Conservation (phyloP, 768 basidiomycete species). For the Naematelia aurantialba region DNA sequence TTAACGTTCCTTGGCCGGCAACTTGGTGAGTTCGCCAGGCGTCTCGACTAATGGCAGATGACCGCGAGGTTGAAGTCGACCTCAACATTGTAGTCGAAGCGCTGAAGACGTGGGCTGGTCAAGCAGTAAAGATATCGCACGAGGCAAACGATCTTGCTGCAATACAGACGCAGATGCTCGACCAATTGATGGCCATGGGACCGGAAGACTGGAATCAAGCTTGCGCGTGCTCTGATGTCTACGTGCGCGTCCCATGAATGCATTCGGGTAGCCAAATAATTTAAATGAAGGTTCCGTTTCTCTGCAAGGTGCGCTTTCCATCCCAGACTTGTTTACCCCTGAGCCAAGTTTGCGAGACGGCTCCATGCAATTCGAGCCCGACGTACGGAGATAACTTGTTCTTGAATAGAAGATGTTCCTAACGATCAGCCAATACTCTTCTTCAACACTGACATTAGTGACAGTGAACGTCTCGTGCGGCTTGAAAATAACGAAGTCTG, state of each 20-base stretch:
- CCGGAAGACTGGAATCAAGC: constrained; percentile 14
- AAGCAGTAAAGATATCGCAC: constrained; percentile 8
- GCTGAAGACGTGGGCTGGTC: constrained; percentile 11
- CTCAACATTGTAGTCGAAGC: constrained; percentile 9
- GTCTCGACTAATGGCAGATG: not conserved
- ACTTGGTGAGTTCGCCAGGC: not conserved
- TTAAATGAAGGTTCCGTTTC: not conserved
- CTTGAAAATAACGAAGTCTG: constrained; percentile 83
- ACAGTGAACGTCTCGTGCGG: constrained; percentile 53
- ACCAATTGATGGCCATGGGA: constrained; percentile 5
- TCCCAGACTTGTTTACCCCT: constrained; percentile 54
- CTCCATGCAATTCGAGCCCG: constrained; percentile 66
- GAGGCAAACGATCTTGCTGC: constrained; percentile 18
- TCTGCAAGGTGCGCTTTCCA: constrained; percentile 6
- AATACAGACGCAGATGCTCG: constrained; percentile 15
- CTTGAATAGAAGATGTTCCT: constrained; percentile 73
- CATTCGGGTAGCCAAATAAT: not conserved
- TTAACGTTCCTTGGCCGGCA: not conserved
- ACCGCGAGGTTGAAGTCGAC: constrained; percentile 9
- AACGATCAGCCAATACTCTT: not conserved
- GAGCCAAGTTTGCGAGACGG: constrained; percentile 66
- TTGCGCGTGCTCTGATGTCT: constrained; percentile 7
- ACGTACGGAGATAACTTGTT: constrained; percentile 91
- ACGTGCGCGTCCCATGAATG: constrained; percentile 1
- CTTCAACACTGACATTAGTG: constrained; percentile 32